Conservation (phyloP, 495 filamentous ascomycete genomes). For the Aspergillus sparsus region DNA sequence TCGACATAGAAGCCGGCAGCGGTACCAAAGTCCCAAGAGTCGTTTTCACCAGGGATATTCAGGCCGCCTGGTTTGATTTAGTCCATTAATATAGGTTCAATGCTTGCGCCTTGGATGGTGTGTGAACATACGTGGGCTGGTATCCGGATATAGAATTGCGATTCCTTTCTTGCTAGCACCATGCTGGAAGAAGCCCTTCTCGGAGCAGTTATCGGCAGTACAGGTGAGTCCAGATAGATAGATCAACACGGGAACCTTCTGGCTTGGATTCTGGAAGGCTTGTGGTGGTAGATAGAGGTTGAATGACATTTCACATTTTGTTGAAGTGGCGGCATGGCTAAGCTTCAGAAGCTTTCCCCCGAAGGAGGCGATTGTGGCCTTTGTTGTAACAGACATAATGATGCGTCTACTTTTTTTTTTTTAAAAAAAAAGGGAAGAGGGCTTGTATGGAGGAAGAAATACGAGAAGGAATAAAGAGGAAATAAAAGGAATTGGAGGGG, state of each 20-base stretch:
- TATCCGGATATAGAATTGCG: conserved; percentile 91
- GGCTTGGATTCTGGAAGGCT: conserved; percentile 37
- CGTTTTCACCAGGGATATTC: conserved; percentile 76
- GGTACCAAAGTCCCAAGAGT: conserved; percentile 84
- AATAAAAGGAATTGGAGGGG: conserved; percentile 14
- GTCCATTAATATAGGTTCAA: not conserved
- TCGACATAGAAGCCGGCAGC: conserved; percentile 96
- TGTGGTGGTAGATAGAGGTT: conserved; percentile 68
- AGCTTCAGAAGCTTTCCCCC: conserved; percentile 95
- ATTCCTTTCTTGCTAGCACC: conserved; percentile 74
- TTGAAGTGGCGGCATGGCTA: conserved; percentile 71
- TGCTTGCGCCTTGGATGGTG: not conserved
- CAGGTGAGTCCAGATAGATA: conserved; percentile 95
- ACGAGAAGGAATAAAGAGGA: not conserved
- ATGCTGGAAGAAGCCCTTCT: conserved; percentile 93
- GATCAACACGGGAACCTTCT: conserved; percentile 82
- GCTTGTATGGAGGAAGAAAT: conserved; percentile 9
- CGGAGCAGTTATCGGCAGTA: conserved; percentile 91
- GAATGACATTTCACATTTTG: conserved; percentile 65
- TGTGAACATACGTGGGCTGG: conserved; percentile 70
- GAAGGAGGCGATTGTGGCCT: conserved; percentile 86
- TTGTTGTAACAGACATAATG: conserved; percentile 78
- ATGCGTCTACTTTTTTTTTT: not conserved
- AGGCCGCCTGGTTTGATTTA: conserved; percentile 56
- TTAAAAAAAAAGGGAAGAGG: conserved; percentile 4